Conservation (phyloP, 129 eudicot genomes). For the Artemisia tridentata region DNA sequence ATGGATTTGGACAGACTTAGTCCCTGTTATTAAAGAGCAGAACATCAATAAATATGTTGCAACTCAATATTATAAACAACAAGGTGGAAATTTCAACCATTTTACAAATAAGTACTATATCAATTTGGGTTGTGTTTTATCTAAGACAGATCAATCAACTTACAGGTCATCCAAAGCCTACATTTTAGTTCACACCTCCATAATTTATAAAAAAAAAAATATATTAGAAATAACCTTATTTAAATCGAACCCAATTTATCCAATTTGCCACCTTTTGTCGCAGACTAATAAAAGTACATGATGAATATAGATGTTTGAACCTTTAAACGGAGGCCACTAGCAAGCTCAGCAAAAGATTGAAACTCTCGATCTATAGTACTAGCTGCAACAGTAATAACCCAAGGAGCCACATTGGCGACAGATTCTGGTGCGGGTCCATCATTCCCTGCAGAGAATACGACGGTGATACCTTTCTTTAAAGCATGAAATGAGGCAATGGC, state of each 20-base stretch:
- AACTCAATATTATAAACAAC: neutral
- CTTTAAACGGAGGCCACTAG: conserved; percentile 40
- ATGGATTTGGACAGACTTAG: conserved; percentile 49
- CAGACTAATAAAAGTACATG: neutral
- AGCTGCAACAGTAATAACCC: conserved; percentile 72
- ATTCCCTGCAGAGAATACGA: conserved; percentile 74
- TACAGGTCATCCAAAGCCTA: too few relatives aligned
- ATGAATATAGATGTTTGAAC: conserved; percentile 18
- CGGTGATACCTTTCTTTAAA: conserved; percentile 46
- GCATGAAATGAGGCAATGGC: conserved; percentile 77
- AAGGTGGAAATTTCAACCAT: neutral
- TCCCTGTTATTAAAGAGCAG: conserved; percentile 43
- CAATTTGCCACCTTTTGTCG: too few relatives aligned
- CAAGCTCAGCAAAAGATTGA: conserved; percentile 36
- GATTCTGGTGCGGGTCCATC: conserved; percentile 45
- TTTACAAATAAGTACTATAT: neutral
- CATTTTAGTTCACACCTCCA: too few relatives aligned
- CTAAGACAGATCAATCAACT: too few relatives aligned
- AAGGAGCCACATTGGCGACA: conserved; percentile 70
- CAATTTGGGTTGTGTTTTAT: too few relatives aligned
- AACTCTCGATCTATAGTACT: conserved; percentile 65
- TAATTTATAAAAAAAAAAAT: too few relatives aligned
- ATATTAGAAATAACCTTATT: too few relatives aligned
- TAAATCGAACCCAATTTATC: too few relatives aligned
- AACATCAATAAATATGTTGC: neutral